Conservation (phyloP, 768 basidiomycete genomes). For the Lentinus tigrinus region DNA sequence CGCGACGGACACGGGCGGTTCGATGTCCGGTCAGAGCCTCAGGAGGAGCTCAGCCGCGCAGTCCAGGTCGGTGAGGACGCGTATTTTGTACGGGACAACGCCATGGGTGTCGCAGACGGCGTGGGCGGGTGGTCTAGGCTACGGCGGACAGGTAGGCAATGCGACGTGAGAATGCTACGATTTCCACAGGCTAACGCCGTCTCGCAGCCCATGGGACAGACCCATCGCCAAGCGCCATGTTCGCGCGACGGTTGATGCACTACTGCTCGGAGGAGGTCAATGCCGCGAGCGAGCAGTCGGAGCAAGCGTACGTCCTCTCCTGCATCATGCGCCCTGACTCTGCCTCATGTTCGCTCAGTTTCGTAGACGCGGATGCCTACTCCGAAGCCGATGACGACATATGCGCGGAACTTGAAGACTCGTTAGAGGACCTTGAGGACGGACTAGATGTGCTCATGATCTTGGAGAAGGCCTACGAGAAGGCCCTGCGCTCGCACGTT, state of each 20-base stretch:
- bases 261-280: slow-evolving; percentile 66
- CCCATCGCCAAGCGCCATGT: slow-evolving; percentile 51
- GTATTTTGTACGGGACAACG: slow-evolving; percentile 78
- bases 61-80: slow-evolving; percentile 92
- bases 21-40: slow-evolving; percentile 13
- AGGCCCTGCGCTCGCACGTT: slow-evolving; percentile 62
- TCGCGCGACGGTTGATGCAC: slow-evolving; percentile 84
- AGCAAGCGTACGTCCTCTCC: slow-evolving; percentile 4
- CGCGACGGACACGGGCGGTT: slow-evolving; percentile 24
- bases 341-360: background rate
- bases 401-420: slow-evolving; percentile 39
- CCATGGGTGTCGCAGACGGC: slow-evolving; percentile 93
- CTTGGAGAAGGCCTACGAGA: slow-evolving; percentile 68
- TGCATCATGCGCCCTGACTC: background rate
- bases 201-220: slow-evolving; percentile 22
- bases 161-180: background rate
- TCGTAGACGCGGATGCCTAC: slow-evolving; percentile 1
- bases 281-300: slow-evolving; percentile 12
- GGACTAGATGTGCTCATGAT: slow-evolving; percentile 68
- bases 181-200: slow-evolving; percentile 3
- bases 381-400: slow-evolving; percentile 39
- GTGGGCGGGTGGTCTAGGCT: slow-evolving; percentile 90
- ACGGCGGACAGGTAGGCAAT: slow-evolving; percentile 35
- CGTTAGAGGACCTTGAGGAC: slow-evolving; percentile 64
- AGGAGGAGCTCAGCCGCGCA: slow-evolving; percentile 43